A percentile compares a stretch with the other conserved stretches of the same genome.
phyloP scores from a whole-genome alignment of 2,329 filamentous ascomycete genomes.

The Aquanectria penicillioides region DNA sequence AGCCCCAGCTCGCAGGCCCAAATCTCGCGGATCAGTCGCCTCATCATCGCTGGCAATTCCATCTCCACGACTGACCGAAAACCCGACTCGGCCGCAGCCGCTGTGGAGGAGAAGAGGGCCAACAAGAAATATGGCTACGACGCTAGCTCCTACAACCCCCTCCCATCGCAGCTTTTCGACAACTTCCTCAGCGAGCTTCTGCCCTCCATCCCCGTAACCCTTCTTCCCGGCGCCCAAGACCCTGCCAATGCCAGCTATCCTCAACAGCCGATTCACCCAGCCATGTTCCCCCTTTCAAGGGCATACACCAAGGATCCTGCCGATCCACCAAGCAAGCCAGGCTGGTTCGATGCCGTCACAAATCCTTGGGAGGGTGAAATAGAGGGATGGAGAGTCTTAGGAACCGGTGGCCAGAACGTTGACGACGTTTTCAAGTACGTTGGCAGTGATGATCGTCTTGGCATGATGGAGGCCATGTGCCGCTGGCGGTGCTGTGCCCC shows the following conservation, averaged over 20 bases:
- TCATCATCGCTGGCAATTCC: slow-evolving; percentile 93
- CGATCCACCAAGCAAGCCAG: slow-evolving; percentile 54
- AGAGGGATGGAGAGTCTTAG: slow-evolving; percentile 88
- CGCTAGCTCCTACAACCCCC: slow-evolving; percentile 84
- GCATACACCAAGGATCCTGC: slow-evolving; percentile 68
- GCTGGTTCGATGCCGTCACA: slow-evolving; percentile 89
- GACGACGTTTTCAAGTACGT: slow-evolving; percentile 95
- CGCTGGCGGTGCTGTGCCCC: slow-evolving; percentile 92
- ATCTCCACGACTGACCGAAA: slow-evolving; percentile 71
- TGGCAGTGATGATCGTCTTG: slow-evolving; percentile 77
- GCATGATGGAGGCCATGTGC: slow-evolving; percentile 94
- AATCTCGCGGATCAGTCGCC: slow-evolving; percentile 76
- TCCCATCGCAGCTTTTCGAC: slow-evolving; percentile 86
- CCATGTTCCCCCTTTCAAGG: slow-evolving; percentile 85
- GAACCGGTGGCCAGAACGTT: slow-evolving; percentile 90
- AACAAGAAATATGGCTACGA: slow-evolving; percentile 95
- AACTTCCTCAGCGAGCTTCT: slow-evolving; percentile 83
- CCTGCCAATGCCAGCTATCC: slow-evolving; percentile 91
- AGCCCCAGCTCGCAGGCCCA: slow-evolving; percentile 67
- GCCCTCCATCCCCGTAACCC: slow-evolving; percentile 86
- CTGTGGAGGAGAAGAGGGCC: slow-evolving; percentile 56
- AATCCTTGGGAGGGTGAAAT: slow-evolving; percentile 94
- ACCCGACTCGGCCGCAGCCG: slow-evolving; percentile 45
- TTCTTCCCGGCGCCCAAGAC: slow-evolving; percentile 85
- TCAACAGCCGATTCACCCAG: slow-evolving; percentile 91